These are phyloP conservation scores for Candida nonsorbophila DNA, from an alignment of 805 yeast species.

Conservation along the genomic window DNA sequence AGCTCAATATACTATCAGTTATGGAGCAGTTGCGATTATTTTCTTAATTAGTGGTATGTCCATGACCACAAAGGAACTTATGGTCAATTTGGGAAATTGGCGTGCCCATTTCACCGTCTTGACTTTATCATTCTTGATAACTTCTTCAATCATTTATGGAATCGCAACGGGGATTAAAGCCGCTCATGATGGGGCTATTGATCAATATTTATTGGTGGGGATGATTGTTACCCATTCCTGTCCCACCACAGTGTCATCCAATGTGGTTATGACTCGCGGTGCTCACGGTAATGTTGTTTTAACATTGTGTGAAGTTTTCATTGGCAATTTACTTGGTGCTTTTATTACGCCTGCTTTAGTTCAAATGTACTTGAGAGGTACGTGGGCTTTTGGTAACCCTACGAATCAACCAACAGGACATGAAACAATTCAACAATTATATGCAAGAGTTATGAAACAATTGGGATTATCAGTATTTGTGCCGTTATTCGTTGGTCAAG, in stretches of 20 bases:
- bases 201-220: constrained; percentile 76
- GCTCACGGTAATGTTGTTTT: constrained; percentile 81
- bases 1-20: constrained; percentile 73
- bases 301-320: constrained; percentile 77
- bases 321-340: constrained; percentile 82
- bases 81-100: constrained; percentile 68
- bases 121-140: constrained; percentile 62
- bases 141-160: constrained; percentile 69
- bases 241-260: constrained; percentile 89
- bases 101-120: constrained; percentile 75
- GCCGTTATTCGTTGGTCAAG: constrained; percentile 86
- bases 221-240: constrained; percentile 78
- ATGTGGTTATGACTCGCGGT: constrained; percentile 84
- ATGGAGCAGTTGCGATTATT: constrained; percentile 83
- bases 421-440: constrained; percentile 49
- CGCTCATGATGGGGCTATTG: constrained; percentile 44
- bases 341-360: constrained; percentile 82
- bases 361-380: constrained; percentile 58
- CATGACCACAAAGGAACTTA: constrained; percentile 59
- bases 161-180: constrained; percentile 60
- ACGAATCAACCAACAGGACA: constrained; percentile 42
- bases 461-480: constrained; percentile 79
- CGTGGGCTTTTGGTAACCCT: constrained; percentile 80
- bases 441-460: constrained; percentile 79
- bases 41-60: constrained; percentile 78